Conservation (phyloP, 768 basidiomycete genomes). For the Tricholoma flavovirens region DNA sequence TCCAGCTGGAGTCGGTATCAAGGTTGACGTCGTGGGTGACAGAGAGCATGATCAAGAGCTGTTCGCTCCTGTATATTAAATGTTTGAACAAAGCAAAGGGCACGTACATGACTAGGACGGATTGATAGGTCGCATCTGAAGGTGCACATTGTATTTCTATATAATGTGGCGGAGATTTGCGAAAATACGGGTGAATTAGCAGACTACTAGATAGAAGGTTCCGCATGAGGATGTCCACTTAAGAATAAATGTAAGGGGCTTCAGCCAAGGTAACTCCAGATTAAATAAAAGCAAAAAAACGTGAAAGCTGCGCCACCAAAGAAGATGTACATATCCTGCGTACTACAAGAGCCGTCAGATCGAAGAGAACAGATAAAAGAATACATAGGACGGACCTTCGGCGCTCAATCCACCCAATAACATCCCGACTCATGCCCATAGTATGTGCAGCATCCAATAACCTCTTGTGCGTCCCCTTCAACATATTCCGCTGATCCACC, state of each 20-base stretch:
- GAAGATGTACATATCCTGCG: conserved; percentile 95
- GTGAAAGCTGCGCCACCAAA: conserved; percentile 79
- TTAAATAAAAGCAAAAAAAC: conserved; percentile 89
- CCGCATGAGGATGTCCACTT: conserved; percentile 5
- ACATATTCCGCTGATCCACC: conserved; percentile 84
- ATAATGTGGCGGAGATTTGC: background rate
- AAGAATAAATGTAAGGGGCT: background rate
- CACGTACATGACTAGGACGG: background rate
- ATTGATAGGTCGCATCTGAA: too few species aligned
- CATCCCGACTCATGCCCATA: conserved; percentile 86
- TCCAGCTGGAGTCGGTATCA: conserved; percentile 70
- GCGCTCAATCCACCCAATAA: conserved; percentile 96
- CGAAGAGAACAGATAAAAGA: background rate
- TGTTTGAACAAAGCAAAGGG: background rate
- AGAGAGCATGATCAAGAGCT: conserved; percentile 34
- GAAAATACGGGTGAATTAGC: conserved; percentile 8
- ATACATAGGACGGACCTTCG: conserved; percentile 59
- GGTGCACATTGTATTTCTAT: background rate
- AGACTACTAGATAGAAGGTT: conserved; percentile 8
- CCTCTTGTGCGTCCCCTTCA: conserved; percentile 91
- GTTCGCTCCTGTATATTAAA: conserved; percentile 25
- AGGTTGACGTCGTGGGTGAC: conserved; percentile 51
- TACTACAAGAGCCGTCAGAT: conserved; percentile 40
- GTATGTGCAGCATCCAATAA: conserved; percentile 91
- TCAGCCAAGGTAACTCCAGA: conserved; percentile 83